Conservation (phyloP, 352 stramenopile species). For the Peronosclerospora sorghi region DNA sequence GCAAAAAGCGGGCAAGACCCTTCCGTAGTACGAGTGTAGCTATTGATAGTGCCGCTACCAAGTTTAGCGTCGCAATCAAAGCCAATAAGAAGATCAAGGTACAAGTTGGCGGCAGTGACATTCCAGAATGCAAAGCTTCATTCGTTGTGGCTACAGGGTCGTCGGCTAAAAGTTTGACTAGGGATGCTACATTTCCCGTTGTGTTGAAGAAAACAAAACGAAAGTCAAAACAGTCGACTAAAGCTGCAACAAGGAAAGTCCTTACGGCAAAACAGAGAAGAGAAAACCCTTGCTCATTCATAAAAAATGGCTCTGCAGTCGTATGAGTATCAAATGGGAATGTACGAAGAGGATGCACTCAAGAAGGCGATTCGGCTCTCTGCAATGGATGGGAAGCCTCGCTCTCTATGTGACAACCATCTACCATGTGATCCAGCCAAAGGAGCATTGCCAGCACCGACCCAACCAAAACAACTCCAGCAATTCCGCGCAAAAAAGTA, state of each 20-base stretch:
- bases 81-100: not conserved
- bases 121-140: conserved; percentile 1
- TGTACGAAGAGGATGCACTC: conserved; percentile 23
- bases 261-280: conserved; percentile 1
- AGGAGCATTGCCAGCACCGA: conserved; percentile 3
- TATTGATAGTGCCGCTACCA: not conserved
- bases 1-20: conserved; percentile 9
- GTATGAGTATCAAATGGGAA: conserved; percentile 21
- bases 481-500: conserved; percentile 7
- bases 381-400: conserved; percentile 7
- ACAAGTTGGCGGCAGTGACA: not conserved
- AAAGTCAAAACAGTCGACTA: conserved; percentile 4
- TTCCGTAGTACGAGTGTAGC: not conserved
- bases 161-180: not conserved
- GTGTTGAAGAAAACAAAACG: conserved; percentile 4
- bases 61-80: not conserved
- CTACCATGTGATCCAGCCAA: not conserved
- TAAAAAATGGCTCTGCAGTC: conserved; percentile 18
- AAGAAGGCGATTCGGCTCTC: conserved; percentile 24
- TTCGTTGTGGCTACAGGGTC: not conserved
- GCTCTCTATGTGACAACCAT: conserved; percentile 6
- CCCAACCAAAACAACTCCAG: conserved; percentile 7
- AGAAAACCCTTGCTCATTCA: conserved; percentile 8
- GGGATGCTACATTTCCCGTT: too few relatives aligned
- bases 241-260: conserved; percentile 1